Base-by-base conservation (phyloP, 108 stramenopile species). In the Discostella pseudostelligera region DNA sequence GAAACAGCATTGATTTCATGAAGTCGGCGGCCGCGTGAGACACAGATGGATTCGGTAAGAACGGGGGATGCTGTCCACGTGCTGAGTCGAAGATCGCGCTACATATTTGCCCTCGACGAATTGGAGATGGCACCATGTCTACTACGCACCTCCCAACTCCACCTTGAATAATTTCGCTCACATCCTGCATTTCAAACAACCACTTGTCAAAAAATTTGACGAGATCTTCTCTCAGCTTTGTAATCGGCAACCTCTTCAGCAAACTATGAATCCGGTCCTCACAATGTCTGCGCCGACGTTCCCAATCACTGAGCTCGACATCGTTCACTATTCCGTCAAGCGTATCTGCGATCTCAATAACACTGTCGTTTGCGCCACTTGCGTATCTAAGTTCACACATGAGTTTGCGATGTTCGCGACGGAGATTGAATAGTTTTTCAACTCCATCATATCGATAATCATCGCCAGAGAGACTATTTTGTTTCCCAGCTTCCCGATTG, bases 141-240 rank as follows among this genome's bases (percentile, higher is more conserved):
- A 87, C 86, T 1, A 84, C 46, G 55, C 85, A 67, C 50, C 85
- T 69, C 9, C 79, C 80, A 0, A 76, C 80, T 25, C 83, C 83
- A 20, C 83, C 85, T 25, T 71, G 62, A 17, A 74, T 72, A 7
- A 53, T 29, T 29, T 63, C 81, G 24, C 70, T 66, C 16, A 78
- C 63, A 9, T 65, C 61, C 21, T 78, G 63, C 43, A 74, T 67
- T 8, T 74, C 42, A 10, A 24, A 55, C 14, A 88, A 36, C 53
- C 74, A 81, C 35, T 79, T 73, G 59, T 87, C 83, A 49, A 84
- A 91, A 46, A 83, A 84, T 10, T 45, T 14, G 22, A 56, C 36
- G 37, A 91, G 49, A 69, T 87, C 84, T 20, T 60, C 45, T 47
- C 85, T 75, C 40, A 91, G 75, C 0, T 72, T 62, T 26, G 75